Conservation (phyloP, 306 rosid genomes). For the Abrus pulchellus region DNA sequence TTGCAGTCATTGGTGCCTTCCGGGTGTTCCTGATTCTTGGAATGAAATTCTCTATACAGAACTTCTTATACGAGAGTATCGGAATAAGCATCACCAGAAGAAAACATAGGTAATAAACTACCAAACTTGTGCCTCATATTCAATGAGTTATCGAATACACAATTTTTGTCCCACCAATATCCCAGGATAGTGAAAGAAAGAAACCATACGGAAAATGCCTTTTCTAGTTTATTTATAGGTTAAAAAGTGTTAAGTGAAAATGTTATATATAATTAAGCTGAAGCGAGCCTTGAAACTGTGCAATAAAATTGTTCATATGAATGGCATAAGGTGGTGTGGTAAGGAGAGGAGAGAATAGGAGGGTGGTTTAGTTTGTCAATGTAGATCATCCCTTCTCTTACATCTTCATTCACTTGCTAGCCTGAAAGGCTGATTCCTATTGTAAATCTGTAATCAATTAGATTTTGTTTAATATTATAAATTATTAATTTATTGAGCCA, state of each 20-base stretch:
- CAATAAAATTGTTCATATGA: slow-evolving; percentile 54
- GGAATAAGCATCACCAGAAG: slow-evolving; percentile 58
- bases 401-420: slow-evolving; percentile 44
- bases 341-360: slow-evolving; percentile 39
- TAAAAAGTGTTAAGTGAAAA: slow-evolving; percentile 31
- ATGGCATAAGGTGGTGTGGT: slow-evolving; percentile 36
- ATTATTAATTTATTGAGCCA: slow-evolving; percentile 31
- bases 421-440: slow-evolving; percentile 51
- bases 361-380: slow-evolving; percentile 39
- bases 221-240: slow-evolving; percentile 31
- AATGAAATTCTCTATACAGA: slow-evolving; percentile 86
- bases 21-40: slow-evolving; percentile 95
- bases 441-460: slow-evolving; percentile 57
- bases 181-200: slow-evolving; percentile 35
- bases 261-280: slow-evolving; percentile 14
- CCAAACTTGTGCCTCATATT: slow-evolving; percentile 24
- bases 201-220: slow-evolving; percentile 40
- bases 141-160: slow-evolving; percentile 38
- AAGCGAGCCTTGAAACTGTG: slow-evolving; percentile 36
- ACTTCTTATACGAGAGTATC: slow-evolving; percentile 62
- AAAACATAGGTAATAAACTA: slow-evolving; percentile 63
- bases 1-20: slow-evolving; percentile 99
- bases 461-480: slow-evolving; percentile 43
- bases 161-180: slow-evolving; percentile 42
- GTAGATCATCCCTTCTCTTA: slow-evolving; percentile 43